Evolutionary conservation across 257 asterid species (phyloP), one percentile per base, ranked within the genome.

Genomic region (Verbascum thapsus): DNA sequence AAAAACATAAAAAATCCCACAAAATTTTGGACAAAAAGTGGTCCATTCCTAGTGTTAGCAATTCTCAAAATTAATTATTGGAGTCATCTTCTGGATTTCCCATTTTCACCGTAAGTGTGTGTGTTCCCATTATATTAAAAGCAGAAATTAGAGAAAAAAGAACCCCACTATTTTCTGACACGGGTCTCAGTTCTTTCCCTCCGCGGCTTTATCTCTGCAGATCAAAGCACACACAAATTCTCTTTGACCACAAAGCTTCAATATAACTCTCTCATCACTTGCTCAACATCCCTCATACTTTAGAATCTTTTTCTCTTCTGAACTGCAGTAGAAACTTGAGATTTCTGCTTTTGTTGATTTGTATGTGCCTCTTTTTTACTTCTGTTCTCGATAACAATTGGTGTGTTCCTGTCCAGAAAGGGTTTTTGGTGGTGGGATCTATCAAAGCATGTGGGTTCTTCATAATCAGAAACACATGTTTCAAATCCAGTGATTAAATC

Each of bases 171-270:
- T 64, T 72, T 38, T 71, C 84, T 62, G 83, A 80, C 82, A 75
- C 47, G 47, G 77, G 77, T 61, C 83, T 50, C 66, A 67, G 61
- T 61, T 68, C 22, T 44, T 73, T 80, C 83, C 78, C 45, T 66
- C 79, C 75, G 67, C 74, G 72, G 74, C 75, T 68, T 68, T 78
- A 63, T 78, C 82, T 49, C 76, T 15, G 71, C 69, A 74, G 85
- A 79, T 79, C 82, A 52, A 76, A 54, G 23, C 48, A 18, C 48
- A 26, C 68, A 39, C 61, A 22, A 63, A 54, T 8, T 15, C 26
- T 0, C 10, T 0, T 10, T 4, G 9, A 9, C n/a, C n/a, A 26
- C 39, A 23, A 60, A 58, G 75, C 65, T 66, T 59, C 57, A 71
- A 75, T 51, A 45, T n/a, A 65, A 73, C 59, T 61, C 68, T 20